These are phyloP conservation scores for Amniculicola lignicola DNA, from an alignment of 495 filamentous ascomycete genomes.

Conservation along the genomic window DNA sequence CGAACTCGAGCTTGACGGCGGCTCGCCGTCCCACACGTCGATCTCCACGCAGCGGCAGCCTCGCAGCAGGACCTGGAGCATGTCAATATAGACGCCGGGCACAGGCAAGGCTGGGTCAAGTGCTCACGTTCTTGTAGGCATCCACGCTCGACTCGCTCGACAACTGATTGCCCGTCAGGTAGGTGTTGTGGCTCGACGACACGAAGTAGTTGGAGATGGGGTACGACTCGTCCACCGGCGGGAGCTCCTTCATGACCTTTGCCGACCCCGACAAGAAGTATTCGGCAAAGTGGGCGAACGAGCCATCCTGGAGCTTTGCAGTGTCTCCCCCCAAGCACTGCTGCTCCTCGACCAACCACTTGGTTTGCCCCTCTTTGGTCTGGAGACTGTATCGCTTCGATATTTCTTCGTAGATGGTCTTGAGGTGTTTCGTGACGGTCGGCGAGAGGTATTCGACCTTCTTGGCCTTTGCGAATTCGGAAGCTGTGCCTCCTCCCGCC, in stretches of 20 bases:
- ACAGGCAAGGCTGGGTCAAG: background rate
- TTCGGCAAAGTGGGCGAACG: constrained; percentile 17
- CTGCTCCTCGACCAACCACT: constrained; percentile 30
- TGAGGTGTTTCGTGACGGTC: constrained; percentile 17
- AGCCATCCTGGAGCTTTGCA: constrained; percentile 22
- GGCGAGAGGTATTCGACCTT: constrained; percentile 19
- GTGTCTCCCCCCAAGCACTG: constrained; percentile 3
- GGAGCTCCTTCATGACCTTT: constrained; percentile 20
- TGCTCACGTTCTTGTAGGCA: constrained; percentile 74
- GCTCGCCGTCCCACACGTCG: constrained; percentile 88
- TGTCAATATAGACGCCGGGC: constrained; percentile 4
- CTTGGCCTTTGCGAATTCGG: constrained; percentile 10
- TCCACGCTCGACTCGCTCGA: constrained; percentile 77
- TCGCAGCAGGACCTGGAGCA: constrained; percentile 58
- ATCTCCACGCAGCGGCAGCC: constrained; percentile 95
- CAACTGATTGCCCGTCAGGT: constrained; percentile 88
- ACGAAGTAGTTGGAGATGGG: constrained; percentile 88
- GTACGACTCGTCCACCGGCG: constrained; percentile 38
- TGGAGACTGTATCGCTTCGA: constrained; percentile 15
- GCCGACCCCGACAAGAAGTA: constrained; percentile 17
- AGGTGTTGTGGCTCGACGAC: constrained; percentile 92
- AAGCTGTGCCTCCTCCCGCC: constrained; percentile 29
- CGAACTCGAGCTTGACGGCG: constrained; percentile 43
- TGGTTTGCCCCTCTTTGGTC: constrained; percentile 19
- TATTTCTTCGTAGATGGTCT: constrained; percentile 27